Percentiles rank a stretch among this genome's conserved stretches.
Evolutionary conservation across 768 basidiomycete genomes (phyloP).

Genomic region (Boletales sp.): DNA sequence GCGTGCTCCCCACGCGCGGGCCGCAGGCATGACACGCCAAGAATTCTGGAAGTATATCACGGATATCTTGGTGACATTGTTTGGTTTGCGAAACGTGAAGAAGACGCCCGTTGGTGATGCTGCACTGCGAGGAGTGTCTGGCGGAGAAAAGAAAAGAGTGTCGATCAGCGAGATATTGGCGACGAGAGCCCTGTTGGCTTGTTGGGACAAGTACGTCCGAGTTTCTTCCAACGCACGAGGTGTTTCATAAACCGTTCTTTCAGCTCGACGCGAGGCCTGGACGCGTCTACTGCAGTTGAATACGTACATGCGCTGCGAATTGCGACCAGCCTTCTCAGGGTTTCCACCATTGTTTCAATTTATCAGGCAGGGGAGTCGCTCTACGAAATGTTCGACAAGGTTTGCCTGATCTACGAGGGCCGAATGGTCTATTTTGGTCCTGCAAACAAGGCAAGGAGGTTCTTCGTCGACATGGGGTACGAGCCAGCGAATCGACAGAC

Average conservation of each 20-base stretch:
- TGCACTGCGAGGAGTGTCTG: constrained; percentile 66
- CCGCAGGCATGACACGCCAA: constrained; percentile 38
- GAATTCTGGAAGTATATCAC: constrained; percentile 15
- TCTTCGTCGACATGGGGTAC: constrained; percentile 59
- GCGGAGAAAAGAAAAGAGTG: constrained; percentile 81
- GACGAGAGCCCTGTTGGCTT: constrained; percentile 67
- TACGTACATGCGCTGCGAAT: constrained; percentile 69
- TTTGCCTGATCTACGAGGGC: constrained; percentile 60
- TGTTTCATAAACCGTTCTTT: constrained; percentile 44
- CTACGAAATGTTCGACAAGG: constrained; percentile 68
- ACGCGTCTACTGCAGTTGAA: constrained; percentile 70
- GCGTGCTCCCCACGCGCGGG: constrained; percentile 58
- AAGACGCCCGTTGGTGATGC: constrained; percentile 81
- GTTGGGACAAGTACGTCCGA: constrained; percentile 63
- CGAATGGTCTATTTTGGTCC: constrained; percentile 60
- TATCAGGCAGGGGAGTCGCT: constrained; percentile 80
- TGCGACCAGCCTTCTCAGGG: constrained; percentile 51
- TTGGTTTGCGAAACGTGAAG: constrained; percentile 71
- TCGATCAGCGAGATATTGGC: constrained; percentile 72
- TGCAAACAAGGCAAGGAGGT: constrained; percentile 47
- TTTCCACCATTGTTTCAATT: constrained; percentile 72
- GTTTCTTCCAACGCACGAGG: constrained; percentile 15
- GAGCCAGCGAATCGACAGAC: constrained; percentile 56
- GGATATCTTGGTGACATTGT: constrained; percentile 61
- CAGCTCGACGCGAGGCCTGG: constrained; percentile 66